These are phyloP conservation scores for Didymella lethalis DNA, from an alignment of 2,329 filamentous ascomycete genomes.

Conservation along the genomic window DNA sequence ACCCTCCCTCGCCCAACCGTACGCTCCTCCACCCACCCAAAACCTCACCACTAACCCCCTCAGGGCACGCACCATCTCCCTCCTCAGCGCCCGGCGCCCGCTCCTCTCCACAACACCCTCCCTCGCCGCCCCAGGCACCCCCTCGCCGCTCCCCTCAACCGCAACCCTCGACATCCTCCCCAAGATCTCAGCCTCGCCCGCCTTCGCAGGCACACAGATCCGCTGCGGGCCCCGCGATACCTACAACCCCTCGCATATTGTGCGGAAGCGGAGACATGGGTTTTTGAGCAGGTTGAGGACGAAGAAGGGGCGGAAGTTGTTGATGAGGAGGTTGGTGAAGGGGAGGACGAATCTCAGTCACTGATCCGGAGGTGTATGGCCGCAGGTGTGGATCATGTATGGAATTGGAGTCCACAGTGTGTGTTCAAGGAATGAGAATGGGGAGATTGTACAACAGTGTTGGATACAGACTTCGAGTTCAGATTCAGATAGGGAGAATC, in stretches of 20 bases:
- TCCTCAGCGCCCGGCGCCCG: conserved; percentile 40
- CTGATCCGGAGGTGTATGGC: no score
- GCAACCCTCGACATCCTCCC: conserved; percentile 46
- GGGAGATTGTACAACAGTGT: conserved; percentile 16
- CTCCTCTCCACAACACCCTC: conserved; percentile 27
- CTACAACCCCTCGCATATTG: conserved; percentile 65
- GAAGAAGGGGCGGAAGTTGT: conserved; percentile 61
- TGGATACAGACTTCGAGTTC: no score
- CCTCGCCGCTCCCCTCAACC: conserved; percentile 14
- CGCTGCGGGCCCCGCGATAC: conserved; percentile 62
- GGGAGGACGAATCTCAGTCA: conserved; percentile 54
- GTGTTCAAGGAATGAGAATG: no score
- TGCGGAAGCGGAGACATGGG: conserved; percentile 69
- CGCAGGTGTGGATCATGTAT: no score
- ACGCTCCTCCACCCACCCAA: conserved; percentile 2
- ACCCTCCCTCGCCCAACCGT: background rate
- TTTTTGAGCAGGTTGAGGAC: conserved; percentile 63
- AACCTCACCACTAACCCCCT: background rate
- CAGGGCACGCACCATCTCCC: conserved; percentile 34
- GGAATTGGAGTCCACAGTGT: no score
- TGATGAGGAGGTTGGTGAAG: conserved; percentile 64
- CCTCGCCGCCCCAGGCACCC: conserved; percentile 30
- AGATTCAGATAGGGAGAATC: no score
- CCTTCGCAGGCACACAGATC: conserved; percentile 51
- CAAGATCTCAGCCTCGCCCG: conserved; percentile 50